phyloP scores from a whole-genome alignment of 257 asterid genomes.

The Plantago major region DNA sequence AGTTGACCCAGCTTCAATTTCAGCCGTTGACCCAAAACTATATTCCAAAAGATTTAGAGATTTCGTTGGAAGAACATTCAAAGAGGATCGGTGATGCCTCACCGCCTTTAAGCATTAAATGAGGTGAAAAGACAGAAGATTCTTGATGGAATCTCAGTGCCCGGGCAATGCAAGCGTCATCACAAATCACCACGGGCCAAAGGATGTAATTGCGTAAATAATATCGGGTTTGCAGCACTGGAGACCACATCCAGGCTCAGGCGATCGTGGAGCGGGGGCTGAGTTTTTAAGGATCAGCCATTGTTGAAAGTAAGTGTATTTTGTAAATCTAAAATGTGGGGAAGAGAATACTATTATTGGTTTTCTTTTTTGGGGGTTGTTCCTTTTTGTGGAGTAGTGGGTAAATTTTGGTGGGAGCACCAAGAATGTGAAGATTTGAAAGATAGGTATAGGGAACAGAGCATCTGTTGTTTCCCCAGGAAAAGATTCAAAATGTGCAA shows the following conservation, averaged over 20 bases:
- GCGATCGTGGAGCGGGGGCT: conserved; percentile 38
- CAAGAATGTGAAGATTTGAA: conserved; percentile 44
- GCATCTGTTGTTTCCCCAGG: conserved; percentile 33
- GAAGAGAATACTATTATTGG: conserved; percentile 20
- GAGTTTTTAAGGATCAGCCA: conserved; percentile 66
- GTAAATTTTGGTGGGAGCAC: conserved; percentile 12
- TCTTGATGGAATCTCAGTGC: conserved; percentile 31
- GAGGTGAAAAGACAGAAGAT: conserved; percentile 13
- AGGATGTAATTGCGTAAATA: too few species aligned
- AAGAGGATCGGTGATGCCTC: conserved; percentile 57
- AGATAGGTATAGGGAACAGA: conserved; percentile 54
- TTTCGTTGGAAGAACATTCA: conserved; percentile 68
- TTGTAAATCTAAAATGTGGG: conserved; percentile 42
- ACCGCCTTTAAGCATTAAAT: not conserved
- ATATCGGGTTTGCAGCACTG: too few species aligned
- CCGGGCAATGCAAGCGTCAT: not conserved
- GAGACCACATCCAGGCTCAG: too few species aligned
- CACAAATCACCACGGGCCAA: not conserved
- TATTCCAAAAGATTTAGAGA: conserved; percentile 87
- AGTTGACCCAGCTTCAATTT: conserved; percentile 76
- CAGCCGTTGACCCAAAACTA: conserved; percentile 92
- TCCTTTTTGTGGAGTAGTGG: conserved; percentile 4
- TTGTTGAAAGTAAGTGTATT: conserved; percentile 30
- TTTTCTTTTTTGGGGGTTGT: conserved; percentile 20
- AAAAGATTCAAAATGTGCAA: conserved; percentile 35